Percentiles rank a stretch among this genome's conserved stretches.
Evolutionary conservation across 176 grass and related monocot species (phyloP).

Genomic region (Rhynchospora pubera): DNA sequence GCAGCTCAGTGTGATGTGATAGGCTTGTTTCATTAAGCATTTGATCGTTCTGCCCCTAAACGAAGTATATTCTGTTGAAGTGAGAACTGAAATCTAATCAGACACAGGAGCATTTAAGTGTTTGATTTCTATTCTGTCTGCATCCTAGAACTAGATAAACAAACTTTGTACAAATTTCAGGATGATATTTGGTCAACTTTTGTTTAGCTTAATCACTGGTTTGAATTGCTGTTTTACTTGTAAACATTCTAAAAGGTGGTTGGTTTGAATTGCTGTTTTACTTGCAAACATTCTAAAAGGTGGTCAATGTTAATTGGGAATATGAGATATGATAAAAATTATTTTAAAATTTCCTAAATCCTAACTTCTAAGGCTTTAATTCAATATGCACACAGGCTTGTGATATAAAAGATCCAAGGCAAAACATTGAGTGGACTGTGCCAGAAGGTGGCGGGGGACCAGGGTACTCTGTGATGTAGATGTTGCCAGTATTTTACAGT

Average conservation of each 20-base stretch:
- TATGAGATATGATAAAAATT: background rate
- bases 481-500: background rate
- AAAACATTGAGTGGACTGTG: conserved; percentile 94
- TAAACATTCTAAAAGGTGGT: too few relatives aligned
- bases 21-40: background rate
- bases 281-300: background rate
- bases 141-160: background rate
- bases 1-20: background rate
- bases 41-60: background rate
- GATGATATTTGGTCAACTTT: background rate
- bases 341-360: background rate
- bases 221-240: background rate
- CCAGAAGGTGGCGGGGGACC: conserved; percentile 91
- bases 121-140: background rate
- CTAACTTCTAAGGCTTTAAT: background rate
- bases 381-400: conserved; percentile 47
- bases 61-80: background rate
- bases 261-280: too few relatives aligned
- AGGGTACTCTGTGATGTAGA: conserved; percentile 78
- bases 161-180: background rate
- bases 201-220: background rate
- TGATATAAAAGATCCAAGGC: conserved; percentile 93
- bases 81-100: background rate
- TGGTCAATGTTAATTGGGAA: background rate
- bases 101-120: background rate